Percentiles rank a stretch among this genome's conserved stretches.
Evolutionary conservation across 495 filamentous ascomycete species (phyloP).

Genomic region (Lindgomyces ingoldianus): DNA sequence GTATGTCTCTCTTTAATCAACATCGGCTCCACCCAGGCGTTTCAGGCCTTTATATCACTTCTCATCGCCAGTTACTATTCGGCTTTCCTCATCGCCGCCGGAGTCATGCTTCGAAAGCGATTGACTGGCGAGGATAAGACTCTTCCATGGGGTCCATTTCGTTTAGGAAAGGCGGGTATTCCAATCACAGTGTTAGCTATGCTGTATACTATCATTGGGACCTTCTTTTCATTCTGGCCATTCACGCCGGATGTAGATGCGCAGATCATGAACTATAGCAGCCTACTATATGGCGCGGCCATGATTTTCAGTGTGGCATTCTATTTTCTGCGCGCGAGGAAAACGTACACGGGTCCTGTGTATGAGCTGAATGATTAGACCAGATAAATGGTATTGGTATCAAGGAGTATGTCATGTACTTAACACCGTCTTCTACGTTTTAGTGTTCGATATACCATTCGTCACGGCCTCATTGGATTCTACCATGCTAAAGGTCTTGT

Average conservation of each 20-base stretch:
- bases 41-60: conserved; percentile 57
- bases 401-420: too few species aligned
- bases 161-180: conserved; percentile 1
- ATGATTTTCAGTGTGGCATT: conserved; percentile 20
- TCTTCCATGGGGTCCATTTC: conserved; percentile 15
- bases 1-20: conserved; percentile 60
- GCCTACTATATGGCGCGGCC: conserved; percentile 27
- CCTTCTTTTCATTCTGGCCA: conserved; percentile 27
- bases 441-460: too few species aligned
- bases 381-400: too few species aligned
- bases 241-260: conserved; percentile 2
- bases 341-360: conserved; percentile 35
- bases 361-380: conserved; percentile 6
- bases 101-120: conserved; percentile 7
- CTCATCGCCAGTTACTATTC: conserved; percentile 24
- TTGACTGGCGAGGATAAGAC: not conserved
- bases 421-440: too few species aligned
- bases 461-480: too few species aligned
- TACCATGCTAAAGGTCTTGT: too few species aligned
- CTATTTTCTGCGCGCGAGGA: conserved; percentile 21
- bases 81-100: conserved; percentile 17
- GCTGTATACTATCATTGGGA: conserved; percentile 17
- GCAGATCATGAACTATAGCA: conserved; percentile 28
- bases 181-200: conserved; percentile 33
- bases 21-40: conserved; percentile 57